Evolutionary conservation across 2,329 filamentous ascomycete species (phyloP).

Genomic region (Phaeosphaeria sp.): DNA sequence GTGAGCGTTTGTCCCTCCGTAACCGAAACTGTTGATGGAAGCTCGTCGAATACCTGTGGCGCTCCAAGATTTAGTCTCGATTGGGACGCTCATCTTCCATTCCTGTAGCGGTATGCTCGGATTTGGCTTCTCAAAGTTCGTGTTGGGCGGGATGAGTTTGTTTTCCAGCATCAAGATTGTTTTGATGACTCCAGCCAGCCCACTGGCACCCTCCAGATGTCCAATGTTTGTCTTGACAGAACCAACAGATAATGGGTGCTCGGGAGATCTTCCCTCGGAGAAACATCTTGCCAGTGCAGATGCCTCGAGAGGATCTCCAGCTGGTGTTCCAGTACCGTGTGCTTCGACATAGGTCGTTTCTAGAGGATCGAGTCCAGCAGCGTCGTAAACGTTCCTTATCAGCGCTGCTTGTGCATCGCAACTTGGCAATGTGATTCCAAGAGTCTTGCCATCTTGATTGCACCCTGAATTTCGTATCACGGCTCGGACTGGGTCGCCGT

Average conservation of each 20-base stretch:
- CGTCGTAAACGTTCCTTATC: conserved; percentile 45
- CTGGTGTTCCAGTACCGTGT: conserved; percentile 23
- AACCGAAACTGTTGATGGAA: conserved; percentile 27
- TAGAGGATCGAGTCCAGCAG: conserved; percentile 41
- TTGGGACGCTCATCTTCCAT: conserved; percentile 40
- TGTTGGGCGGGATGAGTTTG: neutral
- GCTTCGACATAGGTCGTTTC: conserved; percentile 29
- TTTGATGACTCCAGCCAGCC: neutral
- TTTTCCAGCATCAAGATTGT: neutral
- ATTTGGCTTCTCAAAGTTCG: neutral
- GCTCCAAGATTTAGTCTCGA: conserved; percentile 40
- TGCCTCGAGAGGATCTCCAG: conserved; percentile 36
- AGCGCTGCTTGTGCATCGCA: conserved; percentile 43
- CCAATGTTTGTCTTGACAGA: neutral
- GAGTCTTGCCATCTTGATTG: conserved; percentile 60
- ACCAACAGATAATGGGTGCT: too few relatives aligned
- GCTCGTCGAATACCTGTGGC: conserved; percentile 15
- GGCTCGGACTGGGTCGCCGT: conserved; percentile 53
- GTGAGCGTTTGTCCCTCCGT: conserved; percentile 35
- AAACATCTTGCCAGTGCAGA: too few relatives aligned
- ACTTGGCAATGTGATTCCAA: conserved; percentile 48
- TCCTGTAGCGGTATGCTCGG: neutral
- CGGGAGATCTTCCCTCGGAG: too few relatives aligned
- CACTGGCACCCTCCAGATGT: conserved; percentile 49
- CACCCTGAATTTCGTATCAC: conserved; percentile 49